These are phyloP conservation scores for Ceratobasidium sp. DNA, from an alignment of 1,284 basidiomycete genomes.

Conservation along the genomic window DNA sequence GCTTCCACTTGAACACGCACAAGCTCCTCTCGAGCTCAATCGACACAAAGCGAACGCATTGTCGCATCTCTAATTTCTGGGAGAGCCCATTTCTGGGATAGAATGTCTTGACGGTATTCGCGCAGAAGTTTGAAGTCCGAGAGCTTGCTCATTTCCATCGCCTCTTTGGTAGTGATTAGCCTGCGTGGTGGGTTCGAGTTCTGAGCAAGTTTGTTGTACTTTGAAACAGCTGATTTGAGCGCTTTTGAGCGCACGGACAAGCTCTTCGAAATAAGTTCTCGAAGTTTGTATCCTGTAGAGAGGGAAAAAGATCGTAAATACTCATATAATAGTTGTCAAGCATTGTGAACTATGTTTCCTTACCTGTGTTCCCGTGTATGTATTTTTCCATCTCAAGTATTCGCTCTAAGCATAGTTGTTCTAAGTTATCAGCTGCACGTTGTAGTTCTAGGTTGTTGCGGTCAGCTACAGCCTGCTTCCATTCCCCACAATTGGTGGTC, in stretches of 20 bases:
- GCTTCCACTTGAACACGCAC: constrained; percentile 47
- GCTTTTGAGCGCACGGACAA: constrained; percentile 42
- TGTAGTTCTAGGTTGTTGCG: neutral
- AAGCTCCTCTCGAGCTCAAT: constrained; percentile 50
- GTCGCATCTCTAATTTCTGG: constrained; percentile 45
- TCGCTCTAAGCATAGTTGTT: constrained; percentile 24
- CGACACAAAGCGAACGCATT: constrained; percentile 45
- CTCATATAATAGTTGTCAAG: constrained; percentile 6
- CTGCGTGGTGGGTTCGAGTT: too few relatives aligned
- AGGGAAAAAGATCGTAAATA: neutral
- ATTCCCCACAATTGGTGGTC: constrained; percentile 10
- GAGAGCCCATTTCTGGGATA: constrained; percentile 46
- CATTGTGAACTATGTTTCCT: constrained; percentile 8
- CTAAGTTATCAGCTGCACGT: constrained; percentile 43
- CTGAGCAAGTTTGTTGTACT: constrained; percentile 42
- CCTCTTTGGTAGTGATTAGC: constrained; percentile 45
- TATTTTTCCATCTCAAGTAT: constrained; percentile 29
- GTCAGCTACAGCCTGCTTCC: constrained; percentile 21
- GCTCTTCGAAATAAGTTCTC: constrained; percentile 46
- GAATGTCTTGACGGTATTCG: constrained; percentile 47
- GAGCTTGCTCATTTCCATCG: constrained; percentile 49
- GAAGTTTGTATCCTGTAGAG: constrained; percentile 46
- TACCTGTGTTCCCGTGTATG: neutral
- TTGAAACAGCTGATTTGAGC: constrained; percentile 45
- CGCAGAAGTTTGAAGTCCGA: constrained; percentile 51